Conservation (phyloP, 306 rosid species). For the Fragaria vesca region DNA sequence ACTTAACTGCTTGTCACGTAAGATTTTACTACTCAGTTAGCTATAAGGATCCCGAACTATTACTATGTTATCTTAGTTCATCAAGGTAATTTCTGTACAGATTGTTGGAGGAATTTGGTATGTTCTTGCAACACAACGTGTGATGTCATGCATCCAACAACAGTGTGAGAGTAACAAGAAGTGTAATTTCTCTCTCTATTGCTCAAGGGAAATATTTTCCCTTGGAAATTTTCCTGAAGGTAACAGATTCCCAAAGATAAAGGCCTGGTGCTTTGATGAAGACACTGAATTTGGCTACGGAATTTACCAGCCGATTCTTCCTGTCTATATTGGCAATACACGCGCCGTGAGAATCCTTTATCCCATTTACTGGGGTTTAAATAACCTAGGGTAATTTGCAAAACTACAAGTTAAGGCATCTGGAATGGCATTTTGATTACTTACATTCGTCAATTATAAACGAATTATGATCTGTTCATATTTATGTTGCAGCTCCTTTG, state of each 20-base stretch:
- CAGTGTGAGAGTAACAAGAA: constrained; percentile 26
- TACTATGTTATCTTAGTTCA: not conserved
- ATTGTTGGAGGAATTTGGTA: constrained; percentile 35
- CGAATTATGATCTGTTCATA: not conserved
- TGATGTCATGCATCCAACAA: constrained; percentile 32
- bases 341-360: constrained; percentile 32
- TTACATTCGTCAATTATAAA: not conserved
- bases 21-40: not conserved
- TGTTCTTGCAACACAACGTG: constrained; percentile 32
- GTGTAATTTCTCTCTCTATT: constrained; percentile 25
- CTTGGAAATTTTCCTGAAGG: not conserved
- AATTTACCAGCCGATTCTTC: constrained; percentile 30
- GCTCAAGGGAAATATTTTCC: constrained; percentile 12
- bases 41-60: too few species aligned
- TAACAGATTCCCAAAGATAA: constrained; percentile 1
- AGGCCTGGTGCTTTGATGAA: constrained; percentile 26
- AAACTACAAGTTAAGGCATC: not conserved
- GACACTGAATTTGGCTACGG: constrained; percentile 32
- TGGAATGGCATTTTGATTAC: not conserved
- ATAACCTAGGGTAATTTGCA: constrained; percentile 26
- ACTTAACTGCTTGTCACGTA: constrained; percentile 39
- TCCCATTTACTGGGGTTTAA: constrained; percentile 43
- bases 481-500: constrained; percentile 33
- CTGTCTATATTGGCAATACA: constrained; percentile 23
- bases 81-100: constrained; percentile 9